Base-by-base conservation (phyloP, 192 early-diverging fungal species). In the Rhizoclosmatium globosum region DNA sequence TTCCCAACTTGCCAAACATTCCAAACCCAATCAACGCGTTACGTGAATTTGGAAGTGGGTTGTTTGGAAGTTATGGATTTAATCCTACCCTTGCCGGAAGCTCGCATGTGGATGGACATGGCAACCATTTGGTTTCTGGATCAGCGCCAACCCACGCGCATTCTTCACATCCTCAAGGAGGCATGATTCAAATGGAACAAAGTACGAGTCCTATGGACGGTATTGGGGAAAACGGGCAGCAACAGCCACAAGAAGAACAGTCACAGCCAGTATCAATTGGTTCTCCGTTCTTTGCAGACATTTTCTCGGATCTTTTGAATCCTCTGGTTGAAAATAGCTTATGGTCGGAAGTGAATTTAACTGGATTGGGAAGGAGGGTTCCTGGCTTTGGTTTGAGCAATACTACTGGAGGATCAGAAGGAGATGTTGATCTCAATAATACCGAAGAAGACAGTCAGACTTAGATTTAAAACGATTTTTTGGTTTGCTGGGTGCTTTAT, bases 251-350 rank as follows among this genome's bases (percentile, higher is more conserved):
- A 17, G 9, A 53, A 17, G 9, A 53, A 21, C 62, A 64, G 62
- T 64, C 11, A 0, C 11, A 64, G 39, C 39, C 61, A 38, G 61
- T 47, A 1, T 68, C 67, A 1, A 68, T 44, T 7, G 19, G 41
- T 3, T 60, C 68, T 19, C 77, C 66, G 15, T 66, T 65, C 41
- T 84, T 82, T 42, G 75, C 6, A 7, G 85, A 84, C 68, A 71
- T 86, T 56, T 86, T 86, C 50, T 76, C 82, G 17, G 85, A 86
- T 60, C 58, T 86, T 44, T 56, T 86, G 61, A 83, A 86, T 59
- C 79, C 76, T 31, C 71, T 79, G 47, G 65, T 81, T 11, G 81
- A 83, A 48, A 59, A 69, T 47, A 21, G 65, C 4, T 42, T 68
- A 46, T 71, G 77, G 77, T 39, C n/a, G 23, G 77, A 79, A 38